Conservation (phyloP, 108 stramenopile genomes). For the Nitzschia sp. region DNA sequence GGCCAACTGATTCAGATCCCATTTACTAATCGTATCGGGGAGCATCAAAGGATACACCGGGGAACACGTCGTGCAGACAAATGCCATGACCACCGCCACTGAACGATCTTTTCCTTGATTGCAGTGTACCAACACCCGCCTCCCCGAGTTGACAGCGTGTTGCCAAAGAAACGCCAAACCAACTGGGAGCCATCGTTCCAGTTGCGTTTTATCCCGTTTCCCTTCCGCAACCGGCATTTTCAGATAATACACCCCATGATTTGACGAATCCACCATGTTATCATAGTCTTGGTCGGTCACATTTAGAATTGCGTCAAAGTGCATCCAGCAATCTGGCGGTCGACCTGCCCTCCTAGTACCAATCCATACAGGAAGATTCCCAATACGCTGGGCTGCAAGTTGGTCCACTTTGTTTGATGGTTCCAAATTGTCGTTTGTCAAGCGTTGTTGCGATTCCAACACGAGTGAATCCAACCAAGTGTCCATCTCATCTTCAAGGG, state of each 20-base stretch:
- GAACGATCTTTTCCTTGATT: constrained; percentile 81
- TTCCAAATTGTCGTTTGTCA: neutral
- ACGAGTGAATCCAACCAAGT: constrained; percentile 40
- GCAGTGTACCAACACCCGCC: constrained; percentile 69
- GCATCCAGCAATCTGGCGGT: constrained; percentile 70
- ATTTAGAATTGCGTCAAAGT: constrained; percentile 75
- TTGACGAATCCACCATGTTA: constrained; percentile 18
- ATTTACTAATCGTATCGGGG: neutral
- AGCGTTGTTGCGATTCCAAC: neutral
- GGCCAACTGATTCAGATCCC: neutral
- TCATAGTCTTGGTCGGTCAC: constrained; percentile 70
- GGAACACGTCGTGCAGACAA: constrained; percentile 39
- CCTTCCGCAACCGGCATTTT: constrained; percentile 73
- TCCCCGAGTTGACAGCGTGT: constrained; percentile 31
- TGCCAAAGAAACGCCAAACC: constrained; percentile 58
- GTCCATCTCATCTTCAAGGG: constrained; percentile 47
- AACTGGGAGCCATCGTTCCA: constrained; percentile 69
- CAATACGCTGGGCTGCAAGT: constrained; percentile 38
- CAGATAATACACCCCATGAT: constrained; percentile 43
- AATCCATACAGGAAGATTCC: constrained; percentile 53
- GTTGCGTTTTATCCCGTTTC: constrained; percentile 59
- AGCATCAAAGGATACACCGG: constrained; percentile 19
- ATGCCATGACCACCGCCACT: constrained; percentile 66
- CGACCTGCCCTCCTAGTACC: constrained; percentile 65
- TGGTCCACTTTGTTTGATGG: neutral